Conservation (phyloP, 306 rosid species). For the Cicer bijugum region DNA sequence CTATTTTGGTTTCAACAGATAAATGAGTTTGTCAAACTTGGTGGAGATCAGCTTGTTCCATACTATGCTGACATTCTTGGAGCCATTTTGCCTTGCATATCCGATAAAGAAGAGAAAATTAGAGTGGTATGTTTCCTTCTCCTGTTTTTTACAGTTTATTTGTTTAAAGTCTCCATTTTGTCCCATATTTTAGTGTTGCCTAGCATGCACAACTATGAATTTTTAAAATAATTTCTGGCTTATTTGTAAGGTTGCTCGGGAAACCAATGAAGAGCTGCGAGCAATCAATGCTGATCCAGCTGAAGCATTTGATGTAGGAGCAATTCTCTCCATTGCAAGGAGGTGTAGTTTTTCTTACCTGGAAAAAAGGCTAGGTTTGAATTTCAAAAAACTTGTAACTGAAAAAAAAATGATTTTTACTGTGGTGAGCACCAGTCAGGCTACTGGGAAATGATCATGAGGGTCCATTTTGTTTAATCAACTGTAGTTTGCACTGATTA, state of each 20-base stretch:
- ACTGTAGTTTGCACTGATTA: constrained; percentile 35
- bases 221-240: constrained; percentile 36
- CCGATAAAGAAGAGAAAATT: constrained; percentile 99
- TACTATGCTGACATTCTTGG: constrained; percentile 95
- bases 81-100: constrained; percentile 94
- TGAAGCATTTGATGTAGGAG: constrained; percentile 87
- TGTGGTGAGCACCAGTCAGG: constrained; percentile 31
- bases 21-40: constrained; percentile 94
- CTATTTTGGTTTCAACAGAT: constrained; percentile 60
- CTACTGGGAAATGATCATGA: constrained; percentile 36
- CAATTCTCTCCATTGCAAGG: constrained; percentile 84
- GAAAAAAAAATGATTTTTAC: constrained; percentile 28
- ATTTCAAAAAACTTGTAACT: constrained; percentile 44
- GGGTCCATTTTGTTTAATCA: constrained; percentile 40
- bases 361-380: constrained; percentile 47
- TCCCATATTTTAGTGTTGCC: neutral
- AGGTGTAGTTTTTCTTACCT: constrained; percentile 59
- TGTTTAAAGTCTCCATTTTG: neutral
- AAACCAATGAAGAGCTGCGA: constrained; percentile 93
- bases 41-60: constrained; percentile 95
- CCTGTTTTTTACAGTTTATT: neutral
- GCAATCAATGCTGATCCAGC: constrained; percentile 73
- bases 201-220: constrained; percentile 20
- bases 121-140: constrained; percentile 69
- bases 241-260: constrained; percentile 81